These are phyloP conservation scores for Aegilops sharonensis DNA, from an alignment of 176 grass and related monocot genomes.

Conservation along the genomic window DNA sequence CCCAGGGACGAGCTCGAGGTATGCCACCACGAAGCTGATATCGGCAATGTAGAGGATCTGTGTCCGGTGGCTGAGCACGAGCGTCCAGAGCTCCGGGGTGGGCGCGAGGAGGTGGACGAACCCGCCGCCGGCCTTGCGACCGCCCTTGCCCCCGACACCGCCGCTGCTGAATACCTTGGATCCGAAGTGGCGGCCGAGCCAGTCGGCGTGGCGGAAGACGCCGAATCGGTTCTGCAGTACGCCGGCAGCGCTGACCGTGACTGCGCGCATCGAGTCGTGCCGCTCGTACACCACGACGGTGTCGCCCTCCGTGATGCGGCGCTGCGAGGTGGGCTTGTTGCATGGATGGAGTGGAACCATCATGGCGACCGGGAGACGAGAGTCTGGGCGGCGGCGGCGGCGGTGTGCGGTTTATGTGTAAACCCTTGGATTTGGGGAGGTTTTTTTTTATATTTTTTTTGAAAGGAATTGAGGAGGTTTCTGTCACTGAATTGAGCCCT, in stretches of 20 bases:
- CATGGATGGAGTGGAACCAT: slow-evolving; percentile 53
- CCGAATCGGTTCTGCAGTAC: slow-evolving; percentile 86
- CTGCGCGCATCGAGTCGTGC: slow-evolving; percentile 65
- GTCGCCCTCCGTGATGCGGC: slow-evolving; percentile 63
- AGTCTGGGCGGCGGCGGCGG: neutral
- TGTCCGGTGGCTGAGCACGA: slow-evolving; percentile 86
- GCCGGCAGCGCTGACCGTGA: slow-evolving; percentile 45
- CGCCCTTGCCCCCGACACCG: neutral
- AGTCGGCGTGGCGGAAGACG: slow-evolving; percentile 74
- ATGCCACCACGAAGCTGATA: slow-evolving; percentile 83
- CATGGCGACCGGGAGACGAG: neutral
- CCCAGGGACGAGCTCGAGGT: slow-evolving; percentile 76
- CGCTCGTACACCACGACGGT: slow-evolving; percentile 85
- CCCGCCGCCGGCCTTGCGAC: slow-evolving; percentile 33
- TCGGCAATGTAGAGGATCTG: slow-evolving; percentile 92
- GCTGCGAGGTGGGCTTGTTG: slow-evolving; percentile 46
- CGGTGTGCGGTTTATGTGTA: neutral
- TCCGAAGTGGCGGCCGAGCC: slow-evolving; percentile 78
- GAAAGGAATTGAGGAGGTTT: no score
- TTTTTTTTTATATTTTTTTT: no score
- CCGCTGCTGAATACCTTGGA: slow-evolving; percentile 65
- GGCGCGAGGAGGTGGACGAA: slow-evolving; percentile 80
- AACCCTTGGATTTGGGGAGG: neutral
- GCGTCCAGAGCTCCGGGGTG: slow-evolving; percentile 86
- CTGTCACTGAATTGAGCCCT: neutral